Evolutionary conservation across 1,139 yeast species (phyloP), one percentile per base, ranked within the genome.

Genomic region (Geotrichum siamense): DNA sequence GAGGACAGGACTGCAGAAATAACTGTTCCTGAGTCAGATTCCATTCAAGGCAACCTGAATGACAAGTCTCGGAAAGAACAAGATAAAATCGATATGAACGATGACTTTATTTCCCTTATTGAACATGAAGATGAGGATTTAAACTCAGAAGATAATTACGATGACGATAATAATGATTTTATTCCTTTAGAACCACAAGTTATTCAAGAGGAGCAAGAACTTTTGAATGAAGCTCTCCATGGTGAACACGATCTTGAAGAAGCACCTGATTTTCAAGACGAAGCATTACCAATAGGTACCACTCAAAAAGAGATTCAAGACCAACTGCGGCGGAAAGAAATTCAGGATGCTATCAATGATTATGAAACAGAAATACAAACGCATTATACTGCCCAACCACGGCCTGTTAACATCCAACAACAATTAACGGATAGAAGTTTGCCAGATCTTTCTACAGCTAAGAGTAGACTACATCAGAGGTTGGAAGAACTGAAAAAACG

Each of bases 341-440:
- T 72, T 34, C 64, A 64, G 38, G 63, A 60, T 25, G 70, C 72
- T 0, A 52, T 69, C 3, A 60, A 61, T 28, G 63, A 61, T 8
- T 36, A 36, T 15, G 39, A 36, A 26, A 10, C 29, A 8, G 39
- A 36, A 25, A n/a, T 36, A 21, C 31, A 26, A 16, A 10, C 22
- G n/a, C n/a, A n/a, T n/a, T n/a, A n/a, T n/a, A n/a, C n/a, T n/a
- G n/a, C n/a, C n/a, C n/a, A n/a, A n/a, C n/a, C n/a, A n/a, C n/a
- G n/a, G n/a, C n/a, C n/a, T n/a, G n/a, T n/a, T n/a, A n/a, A n/a
- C n/a, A n/a, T n/a, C n/a, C 12, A n/a, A n/a, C 16, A n/a, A 6
- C 5, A n/a, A 6, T 5, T 6, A n/a, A 28, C 13, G 5, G 31
- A 28, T 8, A 16, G 15, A n/a, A 16, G 13, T 13, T n/a, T 28